phyloP scores from a whole-genome alignment of 1,284 basidiomycete species.

The Sutorius eximius region DNA sequence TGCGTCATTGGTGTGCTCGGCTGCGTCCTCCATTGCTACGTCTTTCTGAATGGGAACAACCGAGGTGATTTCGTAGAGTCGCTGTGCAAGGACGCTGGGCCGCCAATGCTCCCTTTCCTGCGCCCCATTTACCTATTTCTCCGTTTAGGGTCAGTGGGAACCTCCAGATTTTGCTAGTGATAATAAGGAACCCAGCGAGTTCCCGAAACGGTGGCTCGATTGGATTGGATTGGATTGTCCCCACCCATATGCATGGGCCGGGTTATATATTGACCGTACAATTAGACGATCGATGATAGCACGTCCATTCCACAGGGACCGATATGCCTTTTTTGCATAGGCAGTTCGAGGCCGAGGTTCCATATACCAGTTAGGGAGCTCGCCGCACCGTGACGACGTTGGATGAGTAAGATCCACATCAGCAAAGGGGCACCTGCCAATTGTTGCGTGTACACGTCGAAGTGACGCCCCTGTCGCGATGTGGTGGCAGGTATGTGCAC shows the following conservation, averaged over 20 bases:
- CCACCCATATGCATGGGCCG: neutral
- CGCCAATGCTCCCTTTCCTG: too few relatives aligned
- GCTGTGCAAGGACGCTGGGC: too few relatives aligned
- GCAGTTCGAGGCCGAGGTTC: neutral
- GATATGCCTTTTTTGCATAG: slow-evolving; percentile 4
- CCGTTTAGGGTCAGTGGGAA: neutral
- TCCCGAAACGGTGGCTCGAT: neutral
- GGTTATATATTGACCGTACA: neutral
- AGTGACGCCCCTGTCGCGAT: neutral
- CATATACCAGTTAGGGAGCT: neutral
- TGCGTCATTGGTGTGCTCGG: neutral
- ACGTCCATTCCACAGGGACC: slow-evolving; percentile 10
- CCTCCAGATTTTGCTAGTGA: neutral
- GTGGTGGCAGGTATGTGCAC: neutral
- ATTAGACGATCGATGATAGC: neutral
- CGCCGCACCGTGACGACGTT: neutral
- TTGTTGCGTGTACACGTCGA: neutral
- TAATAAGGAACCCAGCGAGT: neutral
- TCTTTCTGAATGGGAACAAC: neutral
- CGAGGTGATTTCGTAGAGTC: neutral
- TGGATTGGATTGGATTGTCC: neutral
- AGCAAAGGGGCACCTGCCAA: neutral
- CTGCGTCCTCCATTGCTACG: neutral
- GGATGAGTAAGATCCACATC: neutral
- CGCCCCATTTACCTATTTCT: neutral